Evolutionary conservation across 2,329 filamentous ascomycete genomes (phyloP), one percentile per base, ranked within the genome.

Genomic region (Cladosporium cucumerinum): DNA sequence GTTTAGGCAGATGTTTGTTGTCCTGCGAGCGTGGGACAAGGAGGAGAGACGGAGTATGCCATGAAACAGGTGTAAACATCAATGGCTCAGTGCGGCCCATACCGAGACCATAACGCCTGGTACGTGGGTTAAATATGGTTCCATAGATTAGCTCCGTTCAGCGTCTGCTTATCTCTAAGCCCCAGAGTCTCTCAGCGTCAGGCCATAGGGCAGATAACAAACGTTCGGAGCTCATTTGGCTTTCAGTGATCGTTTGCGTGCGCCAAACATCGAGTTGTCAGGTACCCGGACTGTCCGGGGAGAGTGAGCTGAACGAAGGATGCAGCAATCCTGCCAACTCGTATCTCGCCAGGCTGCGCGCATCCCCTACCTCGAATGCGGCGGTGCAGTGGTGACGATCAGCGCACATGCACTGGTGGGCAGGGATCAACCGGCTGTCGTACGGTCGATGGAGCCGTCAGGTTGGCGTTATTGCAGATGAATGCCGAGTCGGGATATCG

Each of bases 401-500:
- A 46, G 36, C 57, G 39, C 23, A 43, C 57, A 32, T 59, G 57
- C 57, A 34, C 25, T 26, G 57, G 32, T 21, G 8, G 8, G n/a
- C 39, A 46, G 39, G 39, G 39, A 46, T 10, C n/a, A 46, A 21
- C 39, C n/a, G 7, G 39, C 39, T 46, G 39, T 46, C n/a, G 39
- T 21, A 46, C 39, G 4, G 14, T n/a, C 3, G 39, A 46, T 21
- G 18, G 36, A 46, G 39, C 39, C 43, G 43, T 51, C 36, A 36
- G 3, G 30, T 51, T 34, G 43, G 23, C 30, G 21, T 28, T n/a
- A 16, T 21, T 39, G 48, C n/a, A 61, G 32, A 54, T 54, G 48
- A 5, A 48, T 61, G 59, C 46, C 59, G 59, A 39, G 59, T 54
- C 28, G 59, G 59, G 48, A 52, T 23, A 52, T 52, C 48, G 48